A percentile compares a stretch with the other conserved stretches of the same genome.
These are phyloP conservation scores for Eucalyptus erythrocorys DNA, from an alignment of 345 rosid genomes.

Conservation along the genomic window DNA sequence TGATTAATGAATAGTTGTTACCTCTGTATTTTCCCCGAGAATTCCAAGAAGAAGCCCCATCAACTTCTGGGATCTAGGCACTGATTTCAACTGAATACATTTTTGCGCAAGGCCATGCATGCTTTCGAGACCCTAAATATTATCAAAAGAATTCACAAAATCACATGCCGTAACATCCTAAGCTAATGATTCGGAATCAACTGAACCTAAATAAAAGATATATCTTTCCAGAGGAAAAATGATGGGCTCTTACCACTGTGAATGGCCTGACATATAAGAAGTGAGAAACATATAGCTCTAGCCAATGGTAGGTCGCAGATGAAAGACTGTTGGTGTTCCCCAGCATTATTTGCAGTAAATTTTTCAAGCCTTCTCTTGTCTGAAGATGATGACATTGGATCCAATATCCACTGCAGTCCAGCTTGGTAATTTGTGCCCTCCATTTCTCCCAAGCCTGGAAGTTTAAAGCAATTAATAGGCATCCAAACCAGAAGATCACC, in stretches of 20 bases:
- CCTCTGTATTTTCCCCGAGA: constrained; percentile 90
- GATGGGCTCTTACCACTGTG: constrained; percentile 42
- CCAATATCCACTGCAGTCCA: constrained; percentile 86
- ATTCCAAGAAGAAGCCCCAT: constrained; percentile 63
- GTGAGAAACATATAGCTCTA: constrained; percentile 76
- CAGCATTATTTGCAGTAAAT: constrained; percentile 78
- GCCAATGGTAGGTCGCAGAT: constrained; percentile 61
- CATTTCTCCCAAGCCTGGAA: constrained; percentile 90
- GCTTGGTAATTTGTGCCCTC: constrained; percentile 76
- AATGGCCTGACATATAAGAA: constrained; percentile 78
- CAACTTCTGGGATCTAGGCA: constrained; percentile 51
- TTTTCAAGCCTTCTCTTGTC: constrained; percentile 86
- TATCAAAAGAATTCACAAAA: neutral
- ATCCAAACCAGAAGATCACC: neutral
- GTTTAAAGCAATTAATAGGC: neutral
- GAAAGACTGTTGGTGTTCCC: constrained; percentile 53
- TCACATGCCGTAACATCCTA: neutral
- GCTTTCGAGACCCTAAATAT: constrained; percentile 74
- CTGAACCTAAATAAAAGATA: neutral
- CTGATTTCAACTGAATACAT: constrained; percentile 68
- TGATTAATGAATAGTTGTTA: constrained; percentile 2
- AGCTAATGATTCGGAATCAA: neutral
- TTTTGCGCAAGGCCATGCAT: constrained; percentile 82
- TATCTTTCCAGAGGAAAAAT: neutral
- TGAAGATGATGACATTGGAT: constrained; percentile 68